These are phyloP conservation scores for Mucor indicus DNA, from an alignment of 371 early-diverging fungal species.

Conservation along the genomic window DNA sequence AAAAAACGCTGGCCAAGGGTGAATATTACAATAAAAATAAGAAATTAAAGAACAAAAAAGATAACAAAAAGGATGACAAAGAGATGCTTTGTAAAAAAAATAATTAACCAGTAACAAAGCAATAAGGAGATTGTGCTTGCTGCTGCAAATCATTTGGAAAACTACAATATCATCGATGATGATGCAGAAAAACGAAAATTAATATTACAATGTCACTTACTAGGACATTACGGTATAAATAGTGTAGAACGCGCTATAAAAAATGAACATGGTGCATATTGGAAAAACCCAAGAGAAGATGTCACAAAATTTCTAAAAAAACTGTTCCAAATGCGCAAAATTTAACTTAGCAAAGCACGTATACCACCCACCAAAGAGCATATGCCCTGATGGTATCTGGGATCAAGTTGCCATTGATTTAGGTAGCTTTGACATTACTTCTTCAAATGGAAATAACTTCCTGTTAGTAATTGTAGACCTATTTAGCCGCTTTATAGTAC, in stretches of 20 bases:
- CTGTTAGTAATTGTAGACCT: constrained; percentile 3
- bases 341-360: background rate
- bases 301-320: background rate
- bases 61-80: background rate
- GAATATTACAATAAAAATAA: background rate
- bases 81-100: too few species aligned
- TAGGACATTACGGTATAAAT: background rate
- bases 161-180: background rate
- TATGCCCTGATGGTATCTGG: background rate
- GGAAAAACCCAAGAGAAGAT: background rate
- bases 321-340: background rate
- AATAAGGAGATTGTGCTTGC: background rate
- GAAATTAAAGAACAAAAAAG: background rate
- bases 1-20: background rate
- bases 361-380: background rate
- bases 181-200: background rate
- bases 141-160: background rate
- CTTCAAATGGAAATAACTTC: constrained; percentile 4
- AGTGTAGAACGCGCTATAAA: background rate
- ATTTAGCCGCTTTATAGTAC: constrained; percentile 1
- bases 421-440: constrained; percentile 1
- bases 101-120: too few species aligned
- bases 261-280: background rate
- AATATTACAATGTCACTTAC: background rate
- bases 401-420: background rate